Evolutionary conservation across 2,329 filamentous ascomycete species (phyloP).

Genomic region (Aspergillus eucalypticola): DNA sequence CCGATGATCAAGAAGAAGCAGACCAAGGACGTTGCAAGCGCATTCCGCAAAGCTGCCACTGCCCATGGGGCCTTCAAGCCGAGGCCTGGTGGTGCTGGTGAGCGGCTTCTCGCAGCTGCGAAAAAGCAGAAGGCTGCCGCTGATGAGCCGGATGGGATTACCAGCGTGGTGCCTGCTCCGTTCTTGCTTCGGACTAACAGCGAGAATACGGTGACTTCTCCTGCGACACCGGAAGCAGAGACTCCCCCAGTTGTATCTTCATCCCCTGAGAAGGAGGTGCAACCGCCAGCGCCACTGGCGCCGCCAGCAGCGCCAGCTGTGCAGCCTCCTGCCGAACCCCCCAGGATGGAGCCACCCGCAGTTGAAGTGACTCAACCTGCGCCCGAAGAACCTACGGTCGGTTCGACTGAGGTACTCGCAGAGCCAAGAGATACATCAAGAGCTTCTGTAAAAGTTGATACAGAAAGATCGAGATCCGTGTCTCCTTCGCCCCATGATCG

Average conservation of each 20-base stretch:
- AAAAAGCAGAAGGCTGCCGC: constrained; percentile 55
- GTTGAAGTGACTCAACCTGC: constrained; percentile 42
- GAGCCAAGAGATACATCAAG: constrained; percentile 26
- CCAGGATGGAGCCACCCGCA: constrained; percentile 32
- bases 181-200: constrained; percentile 43
- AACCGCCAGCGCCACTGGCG: constrained; percentile 8
- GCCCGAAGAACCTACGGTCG: constrained; percentile 31
- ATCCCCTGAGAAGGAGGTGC: constrained; percentile 16
- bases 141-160: constrained; percentile 84
- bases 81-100: constrained; percentile 80
- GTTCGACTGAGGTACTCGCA: constrained; percentile 24
- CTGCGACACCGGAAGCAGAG: constrained; percentile 35
- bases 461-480: constrained; percentile 33
- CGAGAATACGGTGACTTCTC: constrained; percentile 38
- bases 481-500: constrained; percentile 50
- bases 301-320: neutral
- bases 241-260: constrained; percentile 17
- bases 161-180: constrained; percentile 80
- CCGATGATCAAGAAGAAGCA: constrained; percentile 88
- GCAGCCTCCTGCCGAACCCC: constrained; percentile 4
- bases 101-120: constrained; percentile 66
- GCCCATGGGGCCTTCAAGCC: constrained; percentile 78
- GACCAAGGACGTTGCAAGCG: constrained; percentile 68
- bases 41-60: constrained; percentile 77
- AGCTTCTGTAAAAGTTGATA: constrained; percentile 21